These are phyloP conservation scores for Ceratocystis ficicola DNA, from an alignment of 2,329 filamentous ascomycete genomes.

Conservation along the genomic window DNA sequence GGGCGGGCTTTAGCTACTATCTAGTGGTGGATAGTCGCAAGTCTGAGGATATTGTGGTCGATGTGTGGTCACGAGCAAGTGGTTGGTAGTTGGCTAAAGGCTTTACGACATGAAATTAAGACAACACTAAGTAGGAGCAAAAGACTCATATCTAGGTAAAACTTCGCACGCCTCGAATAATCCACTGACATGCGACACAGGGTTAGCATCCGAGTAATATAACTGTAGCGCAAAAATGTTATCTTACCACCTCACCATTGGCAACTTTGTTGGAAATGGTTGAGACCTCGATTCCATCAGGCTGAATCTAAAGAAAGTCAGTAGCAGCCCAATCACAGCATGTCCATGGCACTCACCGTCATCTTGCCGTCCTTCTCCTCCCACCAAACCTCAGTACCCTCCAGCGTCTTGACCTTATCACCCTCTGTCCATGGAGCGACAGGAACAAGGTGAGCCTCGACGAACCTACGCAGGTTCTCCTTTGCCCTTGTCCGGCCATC, in stretches of 20 bases:
- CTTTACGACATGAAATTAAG: background rate
- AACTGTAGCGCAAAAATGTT: slow-evolving; percentile 19
- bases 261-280: slow-evolving; percentile 61
- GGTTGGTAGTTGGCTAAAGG: slow-evolving; percentile 44
- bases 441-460: slow-evolving; percentile 72
- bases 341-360: slow-evolving; percentile 40
- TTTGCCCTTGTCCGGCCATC: slow-evolving; percentile 65
- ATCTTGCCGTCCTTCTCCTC: slow-evolving; percentile 56
- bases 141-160: background rate
- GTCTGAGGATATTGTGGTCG: slow-evolving; percentile 49
- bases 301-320: slow-evolving; percentile 50
- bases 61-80: slow-evolving; percentile 61
- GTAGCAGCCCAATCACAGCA: slow-evolving; percentile 14
- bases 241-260: slow-evolving; percentile 66
- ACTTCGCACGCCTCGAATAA: slow-evolving; percentile 1
- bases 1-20: slow-evolving; percentile 60
- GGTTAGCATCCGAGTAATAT: background rate
- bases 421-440: slow-evolving; percentile 61
- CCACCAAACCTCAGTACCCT: slow-evolving; percentile 68
- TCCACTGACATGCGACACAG: slow-evolving; percentile 4
- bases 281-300: slow-evolving; percentile 65
- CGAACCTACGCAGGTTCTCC: slow-evolving; percentile 65
- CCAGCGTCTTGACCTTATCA: slow-evolving; percentile 54
- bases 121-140: background rate
- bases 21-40: slow-evolving; percentile 53